Conservation (phyloP, 2,329 filamentous ascomycete species). For the Clarireedia homoeocarpa region DNA sequence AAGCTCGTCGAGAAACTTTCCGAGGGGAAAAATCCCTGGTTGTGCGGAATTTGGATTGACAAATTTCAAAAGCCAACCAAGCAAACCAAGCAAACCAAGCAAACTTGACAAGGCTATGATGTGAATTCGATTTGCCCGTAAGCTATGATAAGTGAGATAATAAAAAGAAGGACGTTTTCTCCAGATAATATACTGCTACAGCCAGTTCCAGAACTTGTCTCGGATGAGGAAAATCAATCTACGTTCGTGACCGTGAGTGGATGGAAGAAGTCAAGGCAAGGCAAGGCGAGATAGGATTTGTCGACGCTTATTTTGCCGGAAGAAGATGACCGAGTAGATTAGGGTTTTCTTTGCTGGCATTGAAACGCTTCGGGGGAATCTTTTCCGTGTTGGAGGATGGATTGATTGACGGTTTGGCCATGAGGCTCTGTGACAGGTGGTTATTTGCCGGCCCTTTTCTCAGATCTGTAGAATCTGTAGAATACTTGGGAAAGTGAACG, state of each 20-base stretch:
- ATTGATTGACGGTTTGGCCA: not conserved
- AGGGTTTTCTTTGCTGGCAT: not conserved
- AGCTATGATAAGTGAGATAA: no score
- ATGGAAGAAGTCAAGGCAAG: not conserved
- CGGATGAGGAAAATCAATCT: not conserved
- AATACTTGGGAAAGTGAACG: no score
- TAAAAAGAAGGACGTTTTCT: not conserved
- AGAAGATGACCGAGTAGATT: conserved; percentile 3
- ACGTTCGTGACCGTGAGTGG: not conserved
- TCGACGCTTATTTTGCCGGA: not conserved
- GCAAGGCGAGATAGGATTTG: not conserved
- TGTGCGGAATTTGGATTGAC: not conserved
- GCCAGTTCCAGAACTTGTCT: not conserved
- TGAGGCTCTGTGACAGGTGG: not conserved
- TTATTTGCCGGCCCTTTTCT: not conserved
- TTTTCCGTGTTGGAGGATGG: not conserved
- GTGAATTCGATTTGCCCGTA: not conserved
- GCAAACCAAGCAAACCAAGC: not conserved
- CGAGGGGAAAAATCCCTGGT: no score
- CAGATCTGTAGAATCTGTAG: not conserved
- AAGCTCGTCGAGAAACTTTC: not conserved
- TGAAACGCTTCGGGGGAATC: not conserved
- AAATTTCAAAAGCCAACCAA: not conserved
- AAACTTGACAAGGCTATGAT: conserved; percentile 8
- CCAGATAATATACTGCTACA: no score